phyloP scores from a whole-genome alignment of 2,329 filamentous ascomycete genomes.

The Ceratocystis alfenasii region DNA sequence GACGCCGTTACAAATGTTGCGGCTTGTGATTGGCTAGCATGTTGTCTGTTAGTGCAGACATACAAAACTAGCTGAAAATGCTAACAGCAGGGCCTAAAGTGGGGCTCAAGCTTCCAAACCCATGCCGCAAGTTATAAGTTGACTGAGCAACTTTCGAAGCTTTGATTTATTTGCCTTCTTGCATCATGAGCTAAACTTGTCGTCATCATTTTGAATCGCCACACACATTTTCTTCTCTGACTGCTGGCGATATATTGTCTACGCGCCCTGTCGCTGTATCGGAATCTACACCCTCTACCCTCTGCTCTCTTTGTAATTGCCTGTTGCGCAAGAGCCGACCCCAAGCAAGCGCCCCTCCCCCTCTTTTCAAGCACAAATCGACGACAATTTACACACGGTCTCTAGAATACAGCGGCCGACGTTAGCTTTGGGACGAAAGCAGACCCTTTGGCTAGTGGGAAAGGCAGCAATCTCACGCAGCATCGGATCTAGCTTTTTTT shows the following conservation, averaged over 20 bases:
- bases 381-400: not conserved
- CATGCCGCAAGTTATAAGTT: not conserved
- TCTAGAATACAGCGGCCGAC: not conserved
- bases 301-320: not conserved
- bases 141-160: constrained; percentile 3
- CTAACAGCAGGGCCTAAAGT: not conserved
- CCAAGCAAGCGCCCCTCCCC: constrained; percentile 3
- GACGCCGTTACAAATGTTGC: not conserved
- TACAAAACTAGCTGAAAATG: no score
- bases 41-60: not conserved
- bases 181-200: not conserved
- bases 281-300: not conserved
- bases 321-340: not conserved
- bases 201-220: not conserved
- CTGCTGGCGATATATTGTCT: not conserved
- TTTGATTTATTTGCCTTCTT: not conserved
- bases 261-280: not conserved
- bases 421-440: not conserved
- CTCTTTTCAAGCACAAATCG: not conserved
- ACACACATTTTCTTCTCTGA: not conserved
- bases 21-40: not conserved
- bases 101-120: constrained; percentile 1
- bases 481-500: no score
- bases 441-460: not conserved
- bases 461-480: no score